A percentile compares a stretch with the other conserved stretches of the same genome.
phyloP scores from a whole-genome alignment of 768 basidiomycete genomes.

The Serendipita sp. region DNA sequence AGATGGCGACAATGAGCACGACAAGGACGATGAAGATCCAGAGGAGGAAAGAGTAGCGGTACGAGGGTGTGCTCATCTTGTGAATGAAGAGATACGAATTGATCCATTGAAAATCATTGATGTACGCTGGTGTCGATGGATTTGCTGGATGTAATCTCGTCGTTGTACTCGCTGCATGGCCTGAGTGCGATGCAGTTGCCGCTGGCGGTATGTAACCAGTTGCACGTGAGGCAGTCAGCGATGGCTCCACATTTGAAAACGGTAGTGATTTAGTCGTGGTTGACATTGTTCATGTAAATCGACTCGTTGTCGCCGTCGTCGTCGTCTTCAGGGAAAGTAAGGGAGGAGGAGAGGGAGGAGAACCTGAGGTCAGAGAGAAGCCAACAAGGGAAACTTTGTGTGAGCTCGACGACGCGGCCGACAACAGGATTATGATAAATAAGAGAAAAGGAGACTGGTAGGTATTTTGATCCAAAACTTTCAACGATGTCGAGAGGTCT shows the following conservation, averaged over 20 bases:
- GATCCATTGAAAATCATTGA: constrained; percentile 35
- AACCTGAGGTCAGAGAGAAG: too few species aligned
- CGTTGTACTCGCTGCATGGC: background rate
- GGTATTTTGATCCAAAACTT: too few species aligned
- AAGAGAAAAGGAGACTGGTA: too few species aligned
- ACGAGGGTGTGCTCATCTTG: constrained; percentile 33
- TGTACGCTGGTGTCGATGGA: constrained; percentile 28
- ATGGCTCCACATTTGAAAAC: constrained; percentile 6
- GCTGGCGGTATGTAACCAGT: constrained; percentile 11
- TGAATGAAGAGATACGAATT: constrained; percentile 42
- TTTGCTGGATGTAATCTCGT: constrained; percentile 16
- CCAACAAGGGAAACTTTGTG: too few species aligned
- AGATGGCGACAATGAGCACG: constrained; percentile 24
- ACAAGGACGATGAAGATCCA: constrained; percentile 37
- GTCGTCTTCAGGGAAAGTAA: background rate
- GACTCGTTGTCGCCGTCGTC: background rate
- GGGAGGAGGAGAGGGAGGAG: background rate
- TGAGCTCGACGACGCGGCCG: too few species aligned
- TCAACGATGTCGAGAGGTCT: too few species aligned
- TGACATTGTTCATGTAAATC: background rate
- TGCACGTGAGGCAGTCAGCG: constrained; percentile 9
- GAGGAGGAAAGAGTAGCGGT: constrained; percentile 40
- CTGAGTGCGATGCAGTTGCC: background rate
- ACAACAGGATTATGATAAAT: too few species aligned
- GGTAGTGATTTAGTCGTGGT: background rate